Base-by-base conservation (phyloP, 805 yeast genomes). In the Candida qinlingensis region DNA sequence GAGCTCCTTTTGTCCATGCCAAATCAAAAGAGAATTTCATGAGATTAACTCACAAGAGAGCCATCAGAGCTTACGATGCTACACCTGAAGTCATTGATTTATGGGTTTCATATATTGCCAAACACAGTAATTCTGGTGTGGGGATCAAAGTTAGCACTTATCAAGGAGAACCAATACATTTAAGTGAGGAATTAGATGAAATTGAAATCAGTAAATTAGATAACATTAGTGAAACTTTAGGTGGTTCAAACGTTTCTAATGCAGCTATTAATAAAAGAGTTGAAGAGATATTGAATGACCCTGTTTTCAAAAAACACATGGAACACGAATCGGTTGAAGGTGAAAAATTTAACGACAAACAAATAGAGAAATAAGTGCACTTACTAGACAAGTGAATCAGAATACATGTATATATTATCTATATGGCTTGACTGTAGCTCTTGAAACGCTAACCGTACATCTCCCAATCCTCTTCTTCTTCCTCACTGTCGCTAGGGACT, bases 11-110 rank as follows among this genome's bases (percentile, higher is more conserved):
- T 65, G 96, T 87, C 25, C 94, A 88, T 62, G 96, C 97, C 45
- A 91, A 90, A 66, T 77, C 94, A 8, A 94, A 94, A 70, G 96
- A 92, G 71, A 94, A 92, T 73, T 94, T 87, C 69, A 87, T 87
- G 71, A 83, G 98, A 71, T 76, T 79, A 43, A 94, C 98, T 1
- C 87, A 80, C 65, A 81, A 84, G 58, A 80, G 96, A 53, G 65
- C 78, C 51, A 73, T 94, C 55, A 76, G 75, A 56, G 86, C 89
- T 30, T 90, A 80, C 75, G 98, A 94, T 66, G 79, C 96, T 13
- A 82, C 86, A 50, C 84, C 91, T 1, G 96, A 88, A 61, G 84
- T 86, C 5, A 71, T 94, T 39, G 96, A 94, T 65, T 69, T 87
- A 45, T 83, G 90, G 81, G 72, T 92, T 48, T 80, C 94, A 28